A percentile compares a stretch with the other conserved stretches of the same genome.
Conservation (phyloP, 306 rosid genomes). For the peach (Prunus persica) region Prunus_persica_NCBIv2 NC_034011.1:20725501-20726000, state of each 20-base stretch:
- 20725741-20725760: neutral
- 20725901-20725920: neutral
- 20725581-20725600: constrained; percentile 18
- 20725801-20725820: neutral
- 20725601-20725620: constrained; percentile 33
- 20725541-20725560: constrained; percentile 30
- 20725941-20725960: neutral
- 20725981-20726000: neutral
- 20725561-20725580: constrained; percentile 5
- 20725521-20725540: constrained; percentile 48
- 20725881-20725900: neutral
- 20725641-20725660: neutral
- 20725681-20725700: neutral
- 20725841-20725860: neutral
- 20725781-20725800: neutral
- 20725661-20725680: neutral
- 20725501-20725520: constrained; percentile 21
- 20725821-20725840: neutral
- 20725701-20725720: neutral
- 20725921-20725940: neutral
- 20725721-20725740: neutral
- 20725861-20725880: neutral
- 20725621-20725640: neutral
- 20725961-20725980: neutral
- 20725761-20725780: neutral